Conservation (phyloP, 306 rosid species). For the Astragalus membranaceus region DNA sequence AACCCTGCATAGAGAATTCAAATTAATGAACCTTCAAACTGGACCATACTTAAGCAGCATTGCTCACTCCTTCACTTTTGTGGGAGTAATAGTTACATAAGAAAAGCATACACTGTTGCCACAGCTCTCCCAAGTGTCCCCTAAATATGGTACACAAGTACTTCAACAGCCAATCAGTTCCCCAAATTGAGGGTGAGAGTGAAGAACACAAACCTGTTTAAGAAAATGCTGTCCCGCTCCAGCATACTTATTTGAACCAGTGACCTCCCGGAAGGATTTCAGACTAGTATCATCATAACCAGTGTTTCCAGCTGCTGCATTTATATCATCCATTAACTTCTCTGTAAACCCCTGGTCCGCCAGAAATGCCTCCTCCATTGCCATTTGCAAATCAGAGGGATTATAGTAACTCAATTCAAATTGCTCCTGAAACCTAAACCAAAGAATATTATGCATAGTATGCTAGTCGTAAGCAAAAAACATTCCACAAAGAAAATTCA, state of each 20-base stretch:
- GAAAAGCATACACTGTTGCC: neutral
- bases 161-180: neutral
- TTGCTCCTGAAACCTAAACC: slow-evolving; percentile 86
- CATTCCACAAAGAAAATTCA: neutral
- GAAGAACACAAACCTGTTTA: slow-evolving; percentile 33
- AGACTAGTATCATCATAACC: slow-evolving; percentile 52
- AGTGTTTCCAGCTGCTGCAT: slow-evolving; percentile 74
- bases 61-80: neutral
- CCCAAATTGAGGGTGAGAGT: no score
- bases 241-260: slow-evolving; percentile 66
- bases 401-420: slow-evolving; percentile 51
- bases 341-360: slow-evolving; percentile 90
- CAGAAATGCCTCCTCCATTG: slow-evolving; percentile 92
- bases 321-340: slow-evolving; percentile 87
- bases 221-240: slow-evolving; percentile 42
- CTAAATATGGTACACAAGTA: slow-evolving; percentile 9
- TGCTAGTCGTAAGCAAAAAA: slow-evolving; percentile 18
- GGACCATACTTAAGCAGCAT: neutral
- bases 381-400: slow-evolving; percentile 69
- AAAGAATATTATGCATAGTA: slow-evolving; percentile 11
- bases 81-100: neutral
- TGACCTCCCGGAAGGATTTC: slow-evolving; percentile 53
- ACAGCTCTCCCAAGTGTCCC: neutral
- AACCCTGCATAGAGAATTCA: slow-evolving; percentile 43
- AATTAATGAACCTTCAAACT: slow-evolving; percentile 18